phyloP scores from a whole-genome alignment of 2,329 filamentous ascomycete genomes.

The Talaromyces sp. region DNA sequence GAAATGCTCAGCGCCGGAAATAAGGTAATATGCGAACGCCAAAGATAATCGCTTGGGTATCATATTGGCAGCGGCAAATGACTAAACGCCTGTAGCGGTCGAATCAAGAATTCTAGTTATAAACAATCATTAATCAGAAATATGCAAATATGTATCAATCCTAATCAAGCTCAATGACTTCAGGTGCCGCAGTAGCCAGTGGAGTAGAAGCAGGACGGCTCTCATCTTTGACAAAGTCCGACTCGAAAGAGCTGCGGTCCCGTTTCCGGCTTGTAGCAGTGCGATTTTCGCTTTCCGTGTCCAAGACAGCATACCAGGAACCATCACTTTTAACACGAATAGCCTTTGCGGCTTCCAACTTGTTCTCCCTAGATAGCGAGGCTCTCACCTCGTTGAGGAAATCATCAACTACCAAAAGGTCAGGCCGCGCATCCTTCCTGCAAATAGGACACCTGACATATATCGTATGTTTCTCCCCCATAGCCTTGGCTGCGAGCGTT shows the following conservation, averaged over 20 bases:
- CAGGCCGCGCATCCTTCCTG: constrained; percentile 69
- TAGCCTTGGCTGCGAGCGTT: constrained; percentile 51
- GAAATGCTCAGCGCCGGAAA: background rate
- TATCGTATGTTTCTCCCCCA: constrained; percentile 57
- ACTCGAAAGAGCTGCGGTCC: constrained; percentile 19
- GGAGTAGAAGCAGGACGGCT: background rate
- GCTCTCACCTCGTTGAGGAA: constrained; percentile 65
- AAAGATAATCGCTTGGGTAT: constrained; percentile 12
- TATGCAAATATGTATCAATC: background rate
- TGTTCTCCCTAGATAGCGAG: constrained; percentile 49
- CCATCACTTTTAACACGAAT: constrained; percentile 65
- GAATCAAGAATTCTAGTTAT: background rate
- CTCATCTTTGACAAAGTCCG: constrained; percentile 21
- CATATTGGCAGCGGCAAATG: background rate
- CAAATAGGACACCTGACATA: constrained; percentile 72
- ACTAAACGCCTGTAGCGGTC: background rate
- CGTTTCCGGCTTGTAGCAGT: constrained; percentile 19
- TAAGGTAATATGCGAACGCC: background rate
- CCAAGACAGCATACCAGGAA: constrained; percentile 57
- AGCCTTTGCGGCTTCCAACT: constrained; percentile 53
- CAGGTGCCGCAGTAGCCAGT: constrained; percentile 7
- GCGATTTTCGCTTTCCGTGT: constrained; percentile 23
- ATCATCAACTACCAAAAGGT: constrained; percentile 66
- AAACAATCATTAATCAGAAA: background rate
- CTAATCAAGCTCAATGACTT: constrained; percentile 27